Evolutionary conservation across 495 filamentous ascomycete species (phyloP), one percentile per base, ranked within the genome.

Genomic region (Penicillium flavigenum): DNA sequence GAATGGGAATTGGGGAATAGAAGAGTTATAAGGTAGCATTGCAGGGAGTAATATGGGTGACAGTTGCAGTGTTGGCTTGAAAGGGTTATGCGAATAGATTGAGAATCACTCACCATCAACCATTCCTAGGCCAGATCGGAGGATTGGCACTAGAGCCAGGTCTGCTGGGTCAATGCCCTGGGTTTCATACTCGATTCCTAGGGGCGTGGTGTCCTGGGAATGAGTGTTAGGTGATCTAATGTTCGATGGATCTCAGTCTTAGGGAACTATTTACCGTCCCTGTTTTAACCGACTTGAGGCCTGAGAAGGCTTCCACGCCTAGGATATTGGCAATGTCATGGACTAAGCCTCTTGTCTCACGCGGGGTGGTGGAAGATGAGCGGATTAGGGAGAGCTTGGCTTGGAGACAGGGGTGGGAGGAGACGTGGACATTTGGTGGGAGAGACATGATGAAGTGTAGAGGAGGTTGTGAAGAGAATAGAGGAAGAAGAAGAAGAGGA

Each of bases 301-400:
- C 80, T n/a, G 83, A 85, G 42, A 95, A 79, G 10, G 92, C 92
- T 71, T 96, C 92, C 50, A 86, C 88, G 20, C 83, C 91, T 4
- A 98, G 72, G 45, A 98, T 89, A 34, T 90, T 76, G 4, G 89
- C 73, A 59, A 98, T 94, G 54, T 96, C 92, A 68, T 95, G 84
- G 50, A 96, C 82, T 36, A 96, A 77, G 12, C 79, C 68, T 72
- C 92, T 91, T 64, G 90, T 92, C 54, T 96, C 90, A 46, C 83
- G 76, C 1, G 91, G 79, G 43, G 81, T 81, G 46, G 91, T 86
- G 41, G 71, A 76, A 27, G 81, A 72, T 20, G 89, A 94, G 46
- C 93, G 86, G 14, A 98, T 86, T 72, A 91, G 89, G 38, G 88
- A 91, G 63, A 98, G 86, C 78, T 98, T 98, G 59, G 89, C 88